Evolutionary conservation across 495 filamentous ascomycete species (phyloP).

Genomic region (Tuber magnatum): DNA sequence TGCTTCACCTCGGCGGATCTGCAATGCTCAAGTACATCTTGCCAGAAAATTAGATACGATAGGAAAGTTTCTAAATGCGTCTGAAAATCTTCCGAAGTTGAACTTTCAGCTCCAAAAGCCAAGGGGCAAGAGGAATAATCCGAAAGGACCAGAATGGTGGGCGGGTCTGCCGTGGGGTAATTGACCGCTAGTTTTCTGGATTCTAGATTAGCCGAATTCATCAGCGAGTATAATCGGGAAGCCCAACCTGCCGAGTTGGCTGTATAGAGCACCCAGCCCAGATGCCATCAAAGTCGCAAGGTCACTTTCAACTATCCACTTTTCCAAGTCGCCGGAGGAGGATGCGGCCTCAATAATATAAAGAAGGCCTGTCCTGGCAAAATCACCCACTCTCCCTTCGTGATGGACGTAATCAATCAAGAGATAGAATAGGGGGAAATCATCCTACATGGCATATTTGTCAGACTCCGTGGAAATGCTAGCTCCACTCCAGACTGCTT

Average conservation of each 20-base stretch:
- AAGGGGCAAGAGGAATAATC: slow-evolving; percentile 63
- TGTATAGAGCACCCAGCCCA: slow-evolving; percentile 89
- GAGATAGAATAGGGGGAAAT: slow-evolving; percentile 92
- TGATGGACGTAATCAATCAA: slow-evolving; percentile 94
- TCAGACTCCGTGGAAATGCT: slow-evolving; percentile 14
- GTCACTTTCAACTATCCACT: slow-evolving; percentile 96
- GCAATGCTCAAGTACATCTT: slow-evolving; percentile 94
- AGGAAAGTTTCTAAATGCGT: slow-evolving; percentile 84
- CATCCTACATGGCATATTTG: slow-evolving; percentile 47
- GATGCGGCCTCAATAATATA: slow-evolving; percentile 94
- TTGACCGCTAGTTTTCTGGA: slow-evolving; percentile 56
- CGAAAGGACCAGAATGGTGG: slow-evolving; percentile 75
- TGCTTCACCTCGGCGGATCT: slow-evolving; percentile 82
- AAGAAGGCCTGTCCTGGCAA: slow-evolving; percentile 88
- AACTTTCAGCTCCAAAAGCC: slow-evolving; percentile 60
- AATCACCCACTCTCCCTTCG: slow-evolving; percentile 86
- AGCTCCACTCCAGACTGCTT: background rate
- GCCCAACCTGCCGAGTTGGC: slow-evolving; percentile 74
- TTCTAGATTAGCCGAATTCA: slow-evolving; percentile 43
- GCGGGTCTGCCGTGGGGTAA: slow-evolving; percentile 57
- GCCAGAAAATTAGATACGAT: slow-evolving; percentile 93
- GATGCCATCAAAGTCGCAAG: slow-evolving; percentile 95
- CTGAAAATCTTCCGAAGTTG: slow-evolving; percentile 62
- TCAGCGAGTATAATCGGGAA: slow-evolving; percentile 29
- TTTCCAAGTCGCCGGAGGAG: slow-evolving; percentile 69